Evolutionary conservation across 306 rosid species (phyloP).

Genomic region (Glycine tomentella): DNA sequence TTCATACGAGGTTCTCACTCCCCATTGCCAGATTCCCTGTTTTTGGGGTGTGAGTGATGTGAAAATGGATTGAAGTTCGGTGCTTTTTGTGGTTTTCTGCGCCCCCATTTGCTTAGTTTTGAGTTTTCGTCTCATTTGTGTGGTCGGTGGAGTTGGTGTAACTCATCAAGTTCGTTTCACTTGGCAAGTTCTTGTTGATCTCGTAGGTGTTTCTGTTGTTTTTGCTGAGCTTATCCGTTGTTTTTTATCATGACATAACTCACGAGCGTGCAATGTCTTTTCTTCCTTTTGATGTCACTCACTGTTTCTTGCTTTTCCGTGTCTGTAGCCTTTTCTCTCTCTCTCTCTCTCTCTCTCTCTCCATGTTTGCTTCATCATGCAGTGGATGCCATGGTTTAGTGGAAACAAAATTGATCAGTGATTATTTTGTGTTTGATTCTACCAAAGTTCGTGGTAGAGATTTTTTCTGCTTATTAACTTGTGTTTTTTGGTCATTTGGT

Average conservation of each 20-base stretch:
- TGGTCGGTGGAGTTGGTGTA: slow-evolving; percentile 27
- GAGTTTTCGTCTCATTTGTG: slow-evolving; percentile 41
- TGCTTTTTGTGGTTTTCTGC: slow-evolving; percentile 46
- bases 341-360: neutral
- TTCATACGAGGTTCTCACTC: slow-evolving; percentile 51
- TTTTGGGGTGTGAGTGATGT: slow-evolving; percentile 51
- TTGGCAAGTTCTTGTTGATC: slow-evolving; percentile 56
- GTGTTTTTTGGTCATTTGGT: slow-evolving; percentile 18
- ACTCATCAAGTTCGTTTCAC: slow-evolving; percentile 36
- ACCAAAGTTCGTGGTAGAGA: slow-evolving; percentile 10
- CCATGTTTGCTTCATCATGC: slow-evolving; percentile 20
- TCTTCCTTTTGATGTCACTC: slow-evolving; percentile 48
- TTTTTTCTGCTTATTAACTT: neutral
- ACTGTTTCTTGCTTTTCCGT: slow-evolving; percentile 46
- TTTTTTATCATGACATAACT: slow-evolving; percentile 29
- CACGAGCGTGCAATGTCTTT: slow-evolving; percentile 43
- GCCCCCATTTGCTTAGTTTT: slow-evolving; percentile 51
- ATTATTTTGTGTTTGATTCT: slow-evolving; percentile 25
- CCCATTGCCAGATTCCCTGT: slow-evolving; percentile 52
- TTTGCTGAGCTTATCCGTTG: slow-evolving; percentile 34
- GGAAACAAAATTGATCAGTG: neutral
- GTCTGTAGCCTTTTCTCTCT: neutral
- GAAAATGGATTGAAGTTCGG: slow-evolving; percentile 23
- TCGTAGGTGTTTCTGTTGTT: slow-evolving; percentile 40
- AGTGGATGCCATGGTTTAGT: neutral